Evolutionary conservation across 2,329 filamentous ascomycete species (phyloP).

Genomic region (Dactylella cylindrospora): DNA sequence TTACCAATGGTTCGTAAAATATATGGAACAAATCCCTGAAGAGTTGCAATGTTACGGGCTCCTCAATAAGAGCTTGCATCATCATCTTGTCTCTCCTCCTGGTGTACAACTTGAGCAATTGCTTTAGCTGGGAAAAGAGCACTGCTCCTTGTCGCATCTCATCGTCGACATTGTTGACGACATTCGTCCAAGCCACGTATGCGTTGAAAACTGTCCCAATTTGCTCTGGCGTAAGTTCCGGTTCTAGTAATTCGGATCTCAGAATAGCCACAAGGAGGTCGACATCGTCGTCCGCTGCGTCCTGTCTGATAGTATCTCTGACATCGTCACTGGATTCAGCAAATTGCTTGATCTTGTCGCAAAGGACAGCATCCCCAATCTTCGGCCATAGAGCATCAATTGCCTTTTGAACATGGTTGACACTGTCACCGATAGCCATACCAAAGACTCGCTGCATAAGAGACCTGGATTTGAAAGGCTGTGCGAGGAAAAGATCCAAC

Average conservation of each 20-base stretch:
- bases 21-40: constrained; percentile 97
- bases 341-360: constrained; percentile 78
- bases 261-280: constrained; percentile 85
- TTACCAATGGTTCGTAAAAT: constrained; percentile 95
- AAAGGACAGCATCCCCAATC: constrained; percentile 77
- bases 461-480: constrained; percentile 87
- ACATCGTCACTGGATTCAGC: constrained; percentile 72
- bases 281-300: constrained; percentile 71
- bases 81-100: constrained; percentile 91
- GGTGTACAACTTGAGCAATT: constrained; percentile 86
- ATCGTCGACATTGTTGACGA: constrained; percentile 85
- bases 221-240: constrained; percentile 71
- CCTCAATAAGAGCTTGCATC: constrained; percentile 95
- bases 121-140: constrained; percentile 91
- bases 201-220: constrained; percentile 86
- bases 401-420: constrained; percentile 78
- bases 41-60: constrained; percentile 93
- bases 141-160: constrained; percentile 87
- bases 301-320: constrained; percentile 71
- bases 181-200: constrained; percentile 93
- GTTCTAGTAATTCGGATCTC: constrained; percentile 72
- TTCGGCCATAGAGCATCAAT: constrained; percentile 76
- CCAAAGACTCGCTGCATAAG: constrained; percentile 93
- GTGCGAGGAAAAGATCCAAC: constrained; percentile 90
- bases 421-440: constrained; percentile 85